Percentiles rank a stretch among this genome's conserved stretches.
Evolutionary conservation across 2,329 filamentous ascomycete genomes (phyloP).

Genomic region (Myotisia sp.): DNA sequence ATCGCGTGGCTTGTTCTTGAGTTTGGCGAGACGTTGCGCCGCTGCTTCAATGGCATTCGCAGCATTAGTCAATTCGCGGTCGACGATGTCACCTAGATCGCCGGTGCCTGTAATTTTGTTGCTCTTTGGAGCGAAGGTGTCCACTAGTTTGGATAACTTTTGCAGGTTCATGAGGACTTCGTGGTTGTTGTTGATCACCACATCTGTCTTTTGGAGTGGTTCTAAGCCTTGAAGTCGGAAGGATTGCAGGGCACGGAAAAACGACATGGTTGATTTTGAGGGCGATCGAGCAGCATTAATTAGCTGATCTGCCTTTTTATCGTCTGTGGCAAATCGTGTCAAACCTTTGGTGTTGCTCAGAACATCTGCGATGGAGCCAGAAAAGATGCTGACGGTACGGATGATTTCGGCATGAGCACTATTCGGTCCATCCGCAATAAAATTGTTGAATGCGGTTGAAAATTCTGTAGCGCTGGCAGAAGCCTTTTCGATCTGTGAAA

Average conservation of each 20-base stretch:
- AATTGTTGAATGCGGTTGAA: constrained; percentile 95
- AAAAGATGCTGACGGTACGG: constrained; percentile 77
- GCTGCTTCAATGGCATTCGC: constrained; percentile 92
- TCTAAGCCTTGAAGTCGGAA: constrained; percentile 88
- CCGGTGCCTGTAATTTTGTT: constrained; percentile 65
- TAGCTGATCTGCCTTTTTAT: constrained; percentile 82
- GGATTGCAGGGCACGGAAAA: constrained; percentile 87
- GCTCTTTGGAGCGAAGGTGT: constrained; percentile 78
- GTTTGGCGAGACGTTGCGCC: constrained; percentile 71
- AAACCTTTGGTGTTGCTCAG: constrained; percentile 94
- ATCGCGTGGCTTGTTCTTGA: constrained; percentile 93
- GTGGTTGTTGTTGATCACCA: constrained; percentile 94
- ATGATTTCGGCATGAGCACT: constrained; percentile 83
- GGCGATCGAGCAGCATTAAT: constrained; percentile 70
- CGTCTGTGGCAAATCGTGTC: constrained; percentile 80
- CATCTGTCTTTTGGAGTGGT: constrained; percentile 81
- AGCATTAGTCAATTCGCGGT: constrained; percentile 79
- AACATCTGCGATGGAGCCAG: constrained; percentile 82
- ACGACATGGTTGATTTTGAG: constrained; percentile 75
- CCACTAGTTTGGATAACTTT: constrained; percentile 81
- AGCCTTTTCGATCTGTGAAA: constrained; percentile 95
- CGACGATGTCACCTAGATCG: constrained; percentile 84
- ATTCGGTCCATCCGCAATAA: constrained; percentile 90
- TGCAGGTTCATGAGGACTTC: constrained; percentile 92
- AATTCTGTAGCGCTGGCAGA: constrained; percentile 92